Base-by-base conservation (phyloP, 257 asterid species). In the Solanum tarapatanum region DNA sequence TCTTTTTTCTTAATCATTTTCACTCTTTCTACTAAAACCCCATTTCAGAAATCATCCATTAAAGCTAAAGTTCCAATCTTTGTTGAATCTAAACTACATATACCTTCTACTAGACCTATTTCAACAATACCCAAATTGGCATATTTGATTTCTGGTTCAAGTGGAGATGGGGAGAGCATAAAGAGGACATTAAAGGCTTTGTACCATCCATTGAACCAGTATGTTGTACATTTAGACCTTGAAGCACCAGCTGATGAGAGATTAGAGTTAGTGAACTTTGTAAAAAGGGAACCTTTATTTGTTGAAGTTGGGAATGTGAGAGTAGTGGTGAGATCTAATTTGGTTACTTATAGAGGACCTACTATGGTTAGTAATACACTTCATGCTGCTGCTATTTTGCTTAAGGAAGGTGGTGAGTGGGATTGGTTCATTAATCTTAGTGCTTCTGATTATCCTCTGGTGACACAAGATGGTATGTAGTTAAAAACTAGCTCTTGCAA, bases 351-450 rank as follows among this genome's bases (percentile, higher is more conserved):
- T 76, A 89, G 96, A 62, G 98, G 96, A 3, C 98, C 98, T 3
- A 94, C 95, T 32, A 95, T 95, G 97, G 97, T 95, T 86, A 90
- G 90, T 43, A 95, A 92, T 87, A 94, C 98, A 11, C 96, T 95
- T 85, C 96, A 95, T 87, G 97, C 94, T 88, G 94, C 94, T 70
- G 92, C 96, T 11, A 91, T 95, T 68, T 90, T 95, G 92, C 86
- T 95, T 89, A 92, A 90, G 86, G 95, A 93, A 86, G 92, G 94
- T 84, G 96, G 96, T 24, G 96, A 94, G 1, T 95, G 98, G 98
- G 98, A 95, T 90, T 95, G 98, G 98, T 95, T 95, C 73, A 94
- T 95, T 45, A 95, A 95, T 90, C 91, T 95, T 89, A 94, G 96
- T 83, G 95, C 98, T 82, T 92, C 98, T 88, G 97, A 95, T 92